Conservation (phyloP, 257 asterid species). For the Paraleonurus japonicus region DNA sequence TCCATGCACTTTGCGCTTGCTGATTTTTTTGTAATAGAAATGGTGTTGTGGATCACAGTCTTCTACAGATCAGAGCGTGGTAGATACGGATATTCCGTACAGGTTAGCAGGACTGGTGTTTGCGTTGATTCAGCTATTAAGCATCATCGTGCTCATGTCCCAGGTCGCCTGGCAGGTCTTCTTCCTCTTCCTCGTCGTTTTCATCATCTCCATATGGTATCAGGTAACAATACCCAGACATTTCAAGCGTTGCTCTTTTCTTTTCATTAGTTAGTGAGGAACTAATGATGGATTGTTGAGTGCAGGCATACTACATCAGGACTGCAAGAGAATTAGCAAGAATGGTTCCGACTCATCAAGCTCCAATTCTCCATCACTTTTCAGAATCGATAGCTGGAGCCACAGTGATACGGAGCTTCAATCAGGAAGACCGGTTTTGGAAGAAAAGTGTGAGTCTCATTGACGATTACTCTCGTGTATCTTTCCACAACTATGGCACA, state of each 20-base stretch:
- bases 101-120: conserved; percentile 80
- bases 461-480: conserved; percentile 70
- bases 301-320: conserved; percentile 68
- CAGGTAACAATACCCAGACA: conserved; percentile 54
- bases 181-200: conserved; percentile 53
- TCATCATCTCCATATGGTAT: conserved; percentile 71
- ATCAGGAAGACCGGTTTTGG: conserved; percentile 60
- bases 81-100: conserved; percentile 82
- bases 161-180: conserved; percentile 76
- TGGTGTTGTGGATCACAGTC: conserved; percentile 37
- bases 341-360: conserved; percentile 69
- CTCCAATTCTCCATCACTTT: conserved; percentile 82
- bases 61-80: conserved; percentile 83
- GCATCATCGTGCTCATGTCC: conserved; percentile 75
- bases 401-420: conserved; percentile 69
- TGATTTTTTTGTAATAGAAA: conserved; percentile 2
- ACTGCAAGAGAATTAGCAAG: conserved; percentile 84
- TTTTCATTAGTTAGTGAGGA: neutral
- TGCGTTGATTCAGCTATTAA: conserved; percentile 75
- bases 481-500: conserved; percentile 67
- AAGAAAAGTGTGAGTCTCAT: conserved; percentile 43
- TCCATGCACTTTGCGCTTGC: neutral
- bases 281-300: neutral
- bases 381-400: conserved; percentile 75
- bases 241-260: neutral